Conservation (phyloP, 768 basidiomycete genomes). For the Auricularia sp. region DNA sequence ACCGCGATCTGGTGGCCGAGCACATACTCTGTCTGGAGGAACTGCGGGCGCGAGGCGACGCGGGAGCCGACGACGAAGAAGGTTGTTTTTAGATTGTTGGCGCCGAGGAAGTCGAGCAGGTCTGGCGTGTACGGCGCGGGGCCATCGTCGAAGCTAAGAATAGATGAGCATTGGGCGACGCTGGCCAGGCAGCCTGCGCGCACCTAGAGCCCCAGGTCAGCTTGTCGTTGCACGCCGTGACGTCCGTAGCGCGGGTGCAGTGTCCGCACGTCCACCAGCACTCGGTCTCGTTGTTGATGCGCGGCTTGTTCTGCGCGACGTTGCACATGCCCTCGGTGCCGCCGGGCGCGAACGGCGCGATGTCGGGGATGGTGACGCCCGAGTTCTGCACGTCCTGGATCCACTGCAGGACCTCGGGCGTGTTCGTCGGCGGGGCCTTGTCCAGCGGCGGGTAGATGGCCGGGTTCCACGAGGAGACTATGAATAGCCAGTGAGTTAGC, state of each 20-base stretch:
- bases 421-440: slow-evolving; percentile 45
- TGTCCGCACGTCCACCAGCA: slow-evolving; percentile 29
- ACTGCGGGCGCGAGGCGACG: slow-evolving; percentile 29
- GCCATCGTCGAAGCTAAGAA: slow-evolving; percentile 21
- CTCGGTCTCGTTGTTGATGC: slow-evolving; percentile 6
- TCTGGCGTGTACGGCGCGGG: slow-evolving; percentile 34
- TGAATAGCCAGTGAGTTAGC: neutral
- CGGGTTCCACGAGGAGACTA: slow-evolving; percentile 36
- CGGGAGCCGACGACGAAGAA: slow-evolving; percentile 38
- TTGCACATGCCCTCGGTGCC: neutral
- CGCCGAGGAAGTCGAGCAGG: slow-evolving; percentile 31
- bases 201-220: slow-evolving; percentile 34
- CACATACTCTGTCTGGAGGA: slow-evolving; percentile 34
- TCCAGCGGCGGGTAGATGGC: slow-evolving; percentile 62
- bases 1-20: slow-evolving; percentile 52
- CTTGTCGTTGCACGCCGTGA: slow-evolving; percentile 32
- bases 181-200: slow-evolving; percentile 13
- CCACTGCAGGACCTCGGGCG: slow-evolving; percentile 59
- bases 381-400: slow-evolving; percentile 34
- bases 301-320: neutral
- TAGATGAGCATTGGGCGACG: too few relatives aligned
- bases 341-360: slow-evolving; percentile 20
- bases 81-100: slow-evolving; percentile 29
- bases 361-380: slow-evolving; percentile 48
- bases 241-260: slow-evolving; percentile 29